Percentiles rank a stretch among this genome's conserved stretches.
Evolutionary conservation across 2,329 filamentous ascomycete species (phyloP).

Genomic region (Trichoderma sp.): DNA sequence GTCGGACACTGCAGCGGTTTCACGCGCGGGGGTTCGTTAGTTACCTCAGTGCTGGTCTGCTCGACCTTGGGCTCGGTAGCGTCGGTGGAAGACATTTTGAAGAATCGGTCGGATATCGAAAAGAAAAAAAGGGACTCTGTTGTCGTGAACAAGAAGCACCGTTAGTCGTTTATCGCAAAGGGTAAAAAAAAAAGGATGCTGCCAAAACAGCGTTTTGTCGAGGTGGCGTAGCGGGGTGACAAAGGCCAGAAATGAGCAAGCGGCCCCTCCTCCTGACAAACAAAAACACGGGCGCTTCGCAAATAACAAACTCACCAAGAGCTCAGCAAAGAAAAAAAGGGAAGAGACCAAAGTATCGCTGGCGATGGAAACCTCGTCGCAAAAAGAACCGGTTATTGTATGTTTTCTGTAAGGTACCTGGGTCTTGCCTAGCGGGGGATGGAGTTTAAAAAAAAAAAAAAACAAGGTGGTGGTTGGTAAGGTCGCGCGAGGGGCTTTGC

Average conservation of each 20-base stretch:
- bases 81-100: slow-evolving; percentile 50
- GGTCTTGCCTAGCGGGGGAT: slow-evolving; percentile 5
- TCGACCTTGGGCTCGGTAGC: slow-evolving; percentile 56
- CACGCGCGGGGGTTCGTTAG: not conserved
- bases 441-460: not conserved
- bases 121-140: not conserved
- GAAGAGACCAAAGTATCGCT: not conserved
- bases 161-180: slow-evolving; percentile 4
- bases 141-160: not conserved
- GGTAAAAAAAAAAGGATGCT: not conserved
- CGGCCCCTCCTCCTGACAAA: not conserved
- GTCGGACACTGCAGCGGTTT: not conserved
- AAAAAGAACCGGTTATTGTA: not conserved
- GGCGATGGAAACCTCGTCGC: not conserved
- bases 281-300: not conserved
- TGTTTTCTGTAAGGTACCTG: not conserved
- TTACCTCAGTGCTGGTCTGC: slow-evolving; percentile 36
- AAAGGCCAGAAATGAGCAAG: too few species aligned
- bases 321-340: not conserved
- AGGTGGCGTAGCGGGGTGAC: not conserved
- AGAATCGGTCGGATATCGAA: slow-evolving; percentile 15
- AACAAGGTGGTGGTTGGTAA: not conserved
- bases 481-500: not conserved
- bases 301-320: not conserved
- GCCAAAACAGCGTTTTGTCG: not conserved